Evolutionary conservation across 2,329 filamentous ascomycete species (phyloP), one percentile per base, ranked within the genome.

Genomic region (Hawksworthiomyces lignivorus): DNA sequence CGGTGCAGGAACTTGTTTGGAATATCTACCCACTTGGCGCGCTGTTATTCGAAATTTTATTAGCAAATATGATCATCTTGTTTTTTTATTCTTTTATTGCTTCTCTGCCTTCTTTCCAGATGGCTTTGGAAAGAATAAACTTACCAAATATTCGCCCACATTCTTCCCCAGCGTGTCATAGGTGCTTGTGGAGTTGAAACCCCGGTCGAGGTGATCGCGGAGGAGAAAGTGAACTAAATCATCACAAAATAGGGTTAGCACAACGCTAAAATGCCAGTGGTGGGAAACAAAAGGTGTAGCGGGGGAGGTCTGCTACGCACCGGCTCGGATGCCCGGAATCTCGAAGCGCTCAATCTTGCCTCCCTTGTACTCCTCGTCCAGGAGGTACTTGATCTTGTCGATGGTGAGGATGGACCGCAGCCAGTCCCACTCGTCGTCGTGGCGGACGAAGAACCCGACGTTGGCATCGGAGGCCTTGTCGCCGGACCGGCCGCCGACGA

Each of bases 391-490:
- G 31, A 73, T 47, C 9, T 56, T 62, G 1, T 55, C 52, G 5
- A 56, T 51, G 0, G 60, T 69, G 50, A 73, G 53, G 4, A 69
- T 29, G 1, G 55, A 56, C 22, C 63, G 57, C 12, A 70, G 47
- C 67, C 67, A 70, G 4, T 64, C 56, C 46, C 62, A 72, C 48
- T 70, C 66, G 30, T 68, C 63, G 1, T 54, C 52, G 14, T 61
- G 46, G 3, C 62, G 54, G 5, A 68, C 64, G 48, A 67, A 75
- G 47, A 70, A 61, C 1, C 67, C 67, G 5, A 68, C 57, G 34
- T 70, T 70, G 19, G 56, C 58, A 47, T 70, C 62, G 0, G 60
- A 57, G 0, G 59, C 65, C 42, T 70, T 71, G 34, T 70, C 68
- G 0, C 62, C 62, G 5, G 57, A 62, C 4, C 60, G 54, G 2